These are phyloP conservation scores for Sporothrix luriei DNA, from an alignment of 2,329 filamentous ascomycete genomes.

Conservation along the genomic window DNA sequence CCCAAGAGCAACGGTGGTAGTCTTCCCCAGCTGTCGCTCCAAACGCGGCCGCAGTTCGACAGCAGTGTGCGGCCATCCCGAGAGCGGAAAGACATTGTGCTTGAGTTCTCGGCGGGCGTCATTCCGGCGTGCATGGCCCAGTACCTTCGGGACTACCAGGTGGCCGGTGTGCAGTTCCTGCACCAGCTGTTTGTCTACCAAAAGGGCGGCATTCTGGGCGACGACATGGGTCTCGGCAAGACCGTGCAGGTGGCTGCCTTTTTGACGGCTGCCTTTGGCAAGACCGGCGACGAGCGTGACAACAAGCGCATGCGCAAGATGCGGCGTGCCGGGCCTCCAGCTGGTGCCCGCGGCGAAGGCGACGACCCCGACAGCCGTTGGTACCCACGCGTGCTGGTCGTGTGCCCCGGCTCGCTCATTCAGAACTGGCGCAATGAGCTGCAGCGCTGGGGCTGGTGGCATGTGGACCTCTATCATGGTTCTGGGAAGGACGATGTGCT, in stretches of 20 bases:
- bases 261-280: conserved; percentile 87
- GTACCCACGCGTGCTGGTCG: conserved; percentile 82
- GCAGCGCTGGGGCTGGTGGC: conserved; percentile 93
- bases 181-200: conserved; percentile 90
- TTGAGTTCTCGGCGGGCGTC: conserved; percentile 74
- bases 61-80: conserved; percentile 64
- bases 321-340: conserved; percentile 52
- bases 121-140: conserved; percentile 90
- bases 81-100: conserved; percentile 71
- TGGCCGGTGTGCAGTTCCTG: conserved; percentile 80
- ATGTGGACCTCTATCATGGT: conserved; percentile 80
- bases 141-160: conserved; percentile 88
- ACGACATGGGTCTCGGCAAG: conserved; percentile 97
- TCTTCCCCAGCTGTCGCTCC: conserved; percentile 53
- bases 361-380: conserved; percentile 45
- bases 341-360: background rate
- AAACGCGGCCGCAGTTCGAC: conserved; percentile 66
- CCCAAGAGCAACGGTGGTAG: background rate
- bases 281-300: conserved; percentile 86
- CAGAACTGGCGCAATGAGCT: conserved; percentile 90
- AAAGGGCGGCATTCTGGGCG: conserved; percentile 84
- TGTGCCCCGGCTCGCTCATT: conserved; percentile 87
- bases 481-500: conserved; percentile 67
- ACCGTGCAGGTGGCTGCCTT: conserved; percentile 96
- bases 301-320: conserved; percentile 85